phyloP scores from a whole-genome alignment of 441 rosid species.

The Bocquillonia castaneifolia region DNA sequence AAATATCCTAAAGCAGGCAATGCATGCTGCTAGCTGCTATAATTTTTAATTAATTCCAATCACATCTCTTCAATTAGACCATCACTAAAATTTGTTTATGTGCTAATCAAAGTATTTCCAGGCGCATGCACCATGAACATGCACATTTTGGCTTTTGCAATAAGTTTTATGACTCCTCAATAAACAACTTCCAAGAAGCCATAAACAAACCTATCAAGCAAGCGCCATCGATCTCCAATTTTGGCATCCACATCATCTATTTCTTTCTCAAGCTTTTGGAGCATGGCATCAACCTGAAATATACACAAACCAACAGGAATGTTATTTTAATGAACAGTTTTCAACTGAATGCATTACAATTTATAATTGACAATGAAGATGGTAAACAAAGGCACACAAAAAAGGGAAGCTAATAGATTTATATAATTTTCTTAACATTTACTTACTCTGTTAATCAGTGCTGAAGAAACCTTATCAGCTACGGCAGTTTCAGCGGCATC shows the following conservation, averaged over 20 bases:
- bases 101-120: neutral
- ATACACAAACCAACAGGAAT: constrained; percentile 12
- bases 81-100: neutral
- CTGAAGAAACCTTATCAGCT: constrained; percentile 64
- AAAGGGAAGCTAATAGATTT: constrained; percentile 1
- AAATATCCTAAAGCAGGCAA: no score
- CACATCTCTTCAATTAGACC: neutral
- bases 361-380: constrained; percentile 1
- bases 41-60: neutral
- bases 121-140: neutral
- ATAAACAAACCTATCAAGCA: constrained; percentile 72
- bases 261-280: constrained; percentile 88
- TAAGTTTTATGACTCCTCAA: constrained; percentile 1
- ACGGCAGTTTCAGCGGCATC: constrained; percentile 42
- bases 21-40: neutral
- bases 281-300: constrained; percentile 85
- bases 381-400: constrained; percentile 4
- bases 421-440: neutral
- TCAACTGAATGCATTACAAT: constrained; percentile 7
- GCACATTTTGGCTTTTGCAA: constrained; percentile 1
- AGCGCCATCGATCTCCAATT: constrained; percentile 85
- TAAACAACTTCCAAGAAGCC: constrained; percentile 9
- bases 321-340: constrained; percentile 5
- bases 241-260: constrained; percentile 85
- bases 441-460: constrained; percentile 64